Evolutionary conservation across 306 rosid genomes (phyloP), one percentile per base, ranked within the genome.

Genomic region (Gillenia trifoliata): DNA sequence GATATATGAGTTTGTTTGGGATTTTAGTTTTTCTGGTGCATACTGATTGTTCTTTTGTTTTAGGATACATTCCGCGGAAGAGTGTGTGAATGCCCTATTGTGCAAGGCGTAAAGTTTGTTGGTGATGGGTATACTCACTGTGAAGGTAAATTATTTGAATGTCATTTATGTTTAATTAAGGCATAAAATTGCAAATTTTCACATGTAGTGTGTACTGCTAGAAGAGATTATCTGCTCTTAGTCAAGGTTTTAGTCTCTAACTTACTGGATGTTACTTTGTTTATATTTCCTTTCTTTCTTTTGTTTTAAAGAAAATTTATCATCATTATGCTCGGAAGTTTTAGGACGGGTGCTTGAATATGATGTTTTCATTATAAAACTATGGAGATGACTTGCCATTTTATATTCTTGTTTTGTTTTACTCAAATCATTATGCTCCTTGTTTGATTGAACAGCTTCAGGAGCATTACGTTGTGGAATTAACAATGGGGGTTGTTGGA

Each of bases 401-500:
- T 25, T 38, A 62, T 36, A 16, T 28, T 3, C 25, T 52, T 65
- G 2, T 8, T 33, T 62, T 49, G 13, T 40, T 76, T 59, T 38
- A 52, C 3, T 17, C 22, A 23, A 16, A 11, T 29, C 43, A 66
- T 17, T 36, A 22, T 49, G n/a, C 11, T 49, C 1, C 72, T 63
- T 66, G 72, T 76, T 70, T 77, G 64, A 65, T 77, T 66, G 72
- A 56, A 80, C 86, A 94, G 96, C 97, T 80, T 87, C 96, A 36
- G 97, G 91, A 82, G 81, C 90, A 59, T 84, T 90, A 81, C 89
- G 88, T 29, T 94, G 99, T 85, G 88, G 75, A 75, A 64, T 94
- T 75, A 82, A 89, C 83, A 92, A 94, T 78, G 99, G 99, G 77
- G 99, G 99, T 79, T 94, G 99, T 81, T 94, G 99, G 99, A 92